These are phyloP conservation scores for Pythium rhizo-oryzae DNA, from an alignment of 352 stramenopile species.

Conservation along the genomic window DNA sequence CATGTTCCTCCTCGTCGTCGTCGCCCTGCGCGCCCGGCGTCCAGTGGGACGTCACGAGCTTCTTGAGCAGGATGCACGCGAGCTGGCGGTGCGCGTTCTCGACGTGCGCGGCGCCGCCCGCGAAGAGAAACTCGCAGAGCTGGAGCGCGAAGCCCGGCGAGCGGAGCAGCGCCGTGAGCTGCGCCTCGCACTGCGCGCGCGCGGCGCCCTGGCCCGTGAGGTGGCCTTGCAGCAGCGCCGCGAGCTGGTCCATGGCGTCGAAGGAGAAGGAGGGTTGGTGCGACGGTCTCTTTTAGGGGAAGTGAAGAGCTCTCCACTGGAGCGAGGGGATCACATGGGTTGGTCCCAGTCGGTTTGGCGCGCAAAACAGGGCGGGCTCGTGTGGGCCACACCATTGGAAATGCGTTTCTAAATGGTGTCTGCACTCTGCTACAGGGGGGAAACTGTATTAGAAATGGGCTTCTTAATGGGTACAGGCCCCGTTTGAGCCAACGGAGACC, in stretches of 20 bases:
- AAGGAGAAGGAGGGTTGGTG: no score
- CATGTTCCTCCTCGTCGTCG: constrained; percentile 26
- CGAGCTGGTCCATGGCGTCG: constrained; percentile 47
- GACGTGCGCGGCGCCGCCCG: constrained; percentile 27
- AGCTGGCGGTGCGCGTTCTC: constrained; percentile 62
- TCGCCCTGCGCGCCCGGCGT: constrained; percentile 28
- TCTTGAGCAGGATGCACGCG: constrained; percentile 76
- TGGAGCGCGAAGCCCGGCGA: constrained; percentile 70
- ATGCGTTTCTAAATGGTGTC: no score
- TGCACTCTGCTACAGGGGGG: no score
- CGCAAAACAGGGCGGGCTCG: no score
- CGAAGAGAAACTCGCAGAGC: constrained; percentile 73
- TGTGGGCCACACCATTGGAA: no score
- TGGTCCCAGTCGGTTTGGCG: no score
- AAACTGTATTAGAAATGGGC: no score
- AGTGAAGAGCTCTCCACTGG: no score
- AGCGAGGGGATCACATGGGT: no score
- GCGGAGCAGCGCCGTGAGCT: constrained; percentile 60
- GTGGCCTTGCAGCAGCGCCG: constrained; percentile 56
- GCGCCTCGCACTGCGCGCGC: constrained; percentile 64
- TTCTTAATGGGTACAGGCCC: no score
- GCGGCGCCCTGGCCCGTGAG: constrained; percentile 46
- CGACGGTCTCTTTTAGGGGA: no score
- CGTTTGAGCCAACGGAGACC: no score
- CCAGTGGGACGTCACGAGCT: constrained; percentile 72